phyloP scores from a whole-genome alignment of 192 early-diverging fungal species.

The Backusella westeae region DNA sequence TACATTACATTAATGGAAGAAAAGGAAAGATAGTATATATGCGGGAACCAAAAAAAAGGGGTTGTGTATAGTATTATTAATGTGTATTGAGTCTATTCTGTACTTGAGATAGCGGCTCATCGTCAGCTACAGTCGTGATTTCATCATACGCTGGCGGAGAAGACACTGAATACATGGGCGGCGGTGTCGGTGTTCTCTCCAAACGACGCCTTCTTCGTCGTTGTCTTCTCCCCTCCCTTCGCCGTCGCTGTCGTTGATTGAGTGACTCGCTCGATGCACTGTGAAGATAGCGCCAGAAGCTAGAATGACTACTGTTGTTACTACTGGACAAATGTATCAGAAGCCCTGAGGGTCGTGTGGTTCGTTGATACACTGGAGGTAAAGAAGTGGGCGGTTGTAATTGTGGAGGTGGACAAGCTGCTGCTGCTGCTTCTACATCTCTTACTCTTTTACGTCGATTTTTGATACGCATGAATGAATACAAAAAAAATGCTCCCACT shows the following conservation, averaged over 20 bases:
- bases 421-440: background rate
- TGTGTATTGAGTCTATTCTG: background rate
- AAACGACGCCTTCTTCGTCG: background rate
- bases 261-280: slow-evolving; percentile 1
- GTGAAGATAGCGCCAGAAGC: background rate
- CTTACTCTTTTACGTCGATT: background rate
- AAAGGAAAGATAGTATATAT: background rate
- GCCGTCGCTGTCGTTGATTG: background rate
- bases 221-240: background rate
- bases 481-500: background rate
- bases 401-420: background rate
- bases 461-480: slow-evolving; percentile 10
- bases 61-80: background rate
- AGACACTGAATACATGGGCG: slow-evolving; percentile 5
- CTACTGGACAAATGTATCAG: background rate
- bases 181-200: background rate
- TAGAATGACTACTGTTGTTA: background rate
- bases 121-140: background rate
- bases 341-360: background rate
- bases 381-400: background rate
- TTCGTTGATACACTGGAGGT: background rate
- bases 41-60: background rate
- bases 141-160: slow-evolving; percentile 8
- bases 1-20: background rate
- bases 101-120: background rate